Evolutionary conservation across 306 rosid species (phyloP), one percentile per base, ranked within the genome.

Genomic region (Quercus cerris): DNA sequence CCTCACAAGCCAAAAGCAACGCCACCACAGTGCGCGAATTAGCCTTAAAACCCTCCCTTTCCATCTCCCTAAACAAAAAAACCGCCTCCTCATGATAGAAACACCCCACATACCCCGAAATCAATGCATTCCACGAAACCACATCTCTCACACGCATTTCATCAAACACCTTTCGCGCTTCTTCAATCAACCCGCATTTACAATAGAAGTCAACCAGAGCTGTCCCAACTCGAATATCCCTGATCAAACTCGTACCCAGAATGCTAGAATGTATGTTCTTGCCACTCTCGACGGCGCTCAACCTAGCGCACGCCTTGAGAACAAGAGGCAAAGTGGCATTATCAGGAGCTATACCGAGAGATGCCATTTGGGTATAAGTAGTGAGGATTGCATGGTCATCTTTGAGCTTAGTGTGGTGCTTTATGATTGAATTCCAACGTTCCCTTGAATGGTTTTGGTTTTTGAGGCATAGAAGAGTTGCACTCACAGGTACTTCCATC

Each of bases 201-300:
- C 87, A 25, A 6, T 88, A 88, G 18, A 88, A 88, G 11, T 83
- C 89, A 8, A 88, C 81, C 77, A 88, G 81, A 12, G 91, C 84
- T 1, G 89, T 88, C 52, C 89, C 86, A 20, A 88, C 81, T 25
- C 84, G 78, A 23, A 88, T 77, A 76, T 88, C 82, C 23, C 4
- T 6, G 0, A 77, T 56, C 79, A 81, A 71, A 78, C 66, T 64
- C 27, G 84, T 57, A 55, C 35, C 77, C 75, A 56, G 14, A 46
- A 83, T 81, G 9, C 27, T 28, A 33, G 72, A 81, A 81, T 85
- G 91, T 49, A 85, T 83, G 22, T 20, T 30, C 75, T 61, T 84
- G 61, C 87, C 89, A 38, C 71, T 83, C 59, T 83, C 89, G 13
- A 85, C 6, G 28, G 75, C 79, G 19, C 77, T 63, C 28, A 85